Percentiles rank a stretch among this genome's conserved stretches.
These are phyloP conservation scores for Hanseniaspora valbyensis DNA, from an alignment of 805 yeast species.

Conservation along the genomic window DNA sequence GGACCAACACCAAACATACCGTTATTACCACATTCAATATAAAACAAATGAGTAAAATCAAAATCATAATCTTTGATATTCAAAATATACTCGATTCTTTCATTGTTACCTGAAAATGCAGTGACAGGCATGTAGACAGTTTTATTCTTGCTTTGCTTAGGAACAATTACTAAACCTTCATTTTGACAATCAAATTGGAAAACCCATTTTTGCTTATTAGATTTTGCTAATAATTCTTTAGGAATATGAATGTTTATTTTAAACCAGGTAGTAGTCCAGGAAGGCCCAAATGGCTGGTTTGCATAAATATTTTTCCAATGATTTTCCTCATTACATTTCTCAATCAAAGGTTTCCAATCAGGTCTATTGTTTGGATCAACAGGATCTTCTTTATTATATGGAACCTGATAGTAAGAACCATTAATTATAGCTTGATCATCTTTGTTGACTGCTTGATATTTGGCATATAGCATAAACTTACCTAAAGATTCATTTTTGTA, in stretches of 20 bases:
- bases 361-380: constrained; percentile 30
- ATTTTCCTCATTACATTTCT: constrained; percentile 50
- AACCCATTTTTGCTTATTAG: constrained; percentile 40
- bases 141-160: constrained; percentile 32
- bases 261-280: constrained; percentile 97
- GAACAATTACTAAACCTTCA: constrained; percentile 71
- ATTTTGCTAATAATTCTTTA: constrained; percentile 28
- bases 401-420: constrained; percentile 61
- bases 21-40: constrained; percentile 83
- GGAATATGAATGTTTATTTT: constrained; percentile 46
- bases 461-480: constrained; percentile 51
- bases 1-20: constrained; percentile 80
- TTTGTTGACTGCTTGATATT: neutral
- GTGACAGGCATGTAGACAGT: constrained; percentile 44
- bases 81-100: constrained; percentile 53
- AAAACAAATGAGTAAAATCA: constrained; percentile 53
- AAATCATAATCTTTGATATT: constrained; percentile 28
- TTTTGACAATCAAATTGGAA: constrained; percentile 78
- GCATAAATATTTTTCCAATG: constrained; percentile 48
- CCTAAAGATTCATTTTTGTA: constrained; percentile 66
- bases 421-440: constrained; percentile 38
- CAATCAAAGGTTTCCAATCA: constrained; percentile 26
- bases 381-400: constrained; percentile 37
- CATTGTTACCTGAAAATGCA: constrained; percentile 73
- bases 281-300: constrained; percentile 80